Conservation (phyloP, 805 yeast species). For the Pichia heedii region DNA sequence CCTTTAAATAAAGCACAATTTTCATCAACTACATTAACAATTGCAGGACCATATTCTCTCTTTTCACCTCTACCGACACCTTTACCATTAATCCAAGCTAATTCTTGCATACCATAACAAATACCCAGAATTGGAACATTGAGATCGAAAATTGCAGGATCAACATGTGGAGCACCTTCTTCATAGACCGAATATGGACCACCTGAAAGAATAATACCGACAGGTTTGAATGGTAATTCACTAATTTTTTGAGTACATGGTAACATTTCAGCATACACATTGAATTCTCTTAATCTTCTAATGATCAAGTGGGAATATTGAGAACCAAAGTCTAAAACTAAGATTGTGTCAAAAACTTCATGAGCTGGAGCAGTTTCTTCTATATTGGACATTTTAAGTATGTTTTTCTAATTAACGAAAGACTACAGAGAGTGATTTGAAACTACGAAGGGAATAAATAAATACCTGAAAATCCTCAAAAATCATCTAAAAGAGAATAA, state of each 20-base stretch:
- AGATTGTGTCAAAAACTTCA: conserved; percentile 87
- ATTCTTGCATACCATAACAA: conserved; percentile 98
- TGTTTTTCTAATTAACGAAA: too few relatives aligned
- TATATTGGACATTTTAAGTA: conserved; percentile 11
- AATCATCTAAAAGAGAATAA: too few relatives aligned
- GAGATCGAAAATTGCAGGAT: conserved; percentile 83
- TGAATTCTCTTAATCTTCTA: conserved; percentile 94
- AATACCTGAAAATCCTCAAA: too few relatives aligned
- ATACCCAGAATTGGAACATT: conserved; percentile 94
- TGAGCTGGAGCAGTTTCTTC: conserved; percentile 50
- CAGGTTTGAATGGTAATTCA: conserved; percentile 89
- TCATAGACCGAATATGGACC: conserved; percentile 98
- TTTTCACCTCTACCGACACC: conserved; percentile 93
- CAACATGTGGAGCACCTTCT: conserved; percentile 94
- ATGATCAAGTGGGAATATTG: conserved; percentile 96
- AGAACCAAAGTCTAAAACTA: conserved; percentile 96
- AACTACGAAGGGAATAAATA: too few relatives aligned
- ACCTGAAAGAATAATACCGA: conserved; percentile 92
- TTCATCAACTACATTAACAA: conserved; percentile 70
- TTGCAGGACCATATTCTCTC: conserved; percentile 97
- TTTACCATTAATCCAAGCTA: conserved; percentile 95
- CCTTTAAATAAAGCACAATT: conserved; percentile 70
- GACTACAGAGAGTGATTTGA: too few relatives aligned
- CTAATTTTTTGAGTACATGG: conserved; percentile 97
- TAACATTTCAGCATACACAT: conserved; percentile 97